Conservation (phyloP, 257 asterid genomes). For the Cordia subcordata region DNA sequence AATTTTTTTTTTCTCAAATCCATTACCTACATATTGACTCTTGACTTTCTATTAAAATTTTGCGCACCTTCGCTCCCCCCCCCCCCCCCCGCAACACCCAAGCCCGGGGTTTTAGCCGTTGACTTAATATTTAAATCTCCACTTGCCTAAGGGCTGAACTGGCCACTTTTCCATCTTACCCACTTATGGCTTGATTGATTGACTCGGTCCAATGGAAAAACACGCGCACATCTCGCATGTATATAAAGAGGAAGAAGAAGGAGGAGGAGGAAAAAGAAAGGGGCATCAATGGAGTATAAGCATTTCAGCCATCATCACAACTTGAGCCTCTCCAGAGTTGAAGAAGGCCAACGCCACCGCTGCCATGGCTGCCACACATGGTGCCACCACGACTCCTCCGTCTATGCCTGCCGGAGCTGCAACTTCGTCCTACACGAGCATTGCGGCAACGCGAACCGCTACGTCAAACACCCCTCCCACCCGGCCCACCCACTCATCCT, state of each 20-base stretch:
- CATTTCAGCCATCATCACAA: slow-evolving; percentile 63
- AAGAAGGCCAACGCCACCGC: slow-evolving; percentile 37
- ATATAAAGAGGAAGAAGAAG: background rate
- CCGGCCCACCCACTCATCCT: slow-evolving; percentile 48
- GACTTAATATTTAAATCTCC: background rate
- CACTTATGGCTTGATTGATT: background rate
- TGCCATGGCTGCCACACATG: slow-evolving; percentile 55
- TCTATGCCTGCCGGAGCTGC: slow-evolving; percentile 55
- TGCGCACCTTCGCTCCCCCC: too few species aligned
- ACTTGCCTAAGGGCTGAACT: background rate
- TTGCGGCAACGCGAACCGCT: slow-evolving; percentile 61
- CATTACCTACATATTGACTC: too few species aligned
- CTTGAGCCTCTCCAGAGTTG: slow-evolving; percentile 34
- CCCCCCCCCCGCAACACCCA: too few species aligned
- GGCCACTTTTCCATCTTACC: background rate
- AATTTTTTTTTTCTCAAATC: too few species aligned
- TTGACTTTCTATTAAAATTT: too few species aligned
- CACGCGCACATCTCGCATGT: too few species aligned
- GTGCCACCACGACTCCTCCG: slow-evolving; percentile 44
- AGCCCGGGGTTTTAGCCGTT: background rate
- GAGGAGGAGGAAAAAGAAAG: background rate
- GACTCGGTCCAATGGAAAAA: background rate
- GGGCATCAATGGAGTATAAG: slow-evolving; percentile 33
- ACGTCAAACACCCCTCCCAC: slow-evolving; percentile 58
- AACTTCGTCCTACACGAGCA: slow-evolving; percentile 70